Evolutionary conservation across 2,329 filamentous ascomycete species (phyloP).

Genomic region (Colletotrichum agaves): DNA sequence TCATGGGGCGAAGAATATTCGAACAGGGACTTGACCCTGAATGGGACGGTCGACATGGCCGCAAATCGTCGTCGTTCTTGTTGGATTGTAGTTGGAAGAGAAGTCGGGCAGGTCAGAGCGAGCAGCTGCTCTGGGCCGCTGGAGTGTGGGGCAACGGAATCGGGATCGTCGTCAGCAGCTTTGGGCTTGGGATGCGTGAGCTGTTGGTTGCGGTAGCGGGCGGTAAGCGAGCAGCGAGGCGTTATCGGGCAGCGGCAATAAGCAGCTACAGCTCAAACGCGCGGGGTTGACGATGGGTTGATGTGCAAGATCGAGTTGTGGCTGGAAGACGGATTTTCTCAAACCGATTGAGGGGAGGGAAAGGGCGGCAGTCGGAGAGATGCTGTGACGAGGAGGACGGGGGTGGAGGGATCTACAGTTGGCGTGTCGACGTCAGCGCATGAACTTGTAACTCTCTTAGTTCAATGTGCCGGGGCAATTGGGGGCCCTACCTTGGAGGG

Average conservation of each 20-base stretch:
- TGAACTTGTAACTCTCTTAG: constrained; percentile 45
- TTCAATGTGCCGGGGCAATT: constrained; percentile 34
- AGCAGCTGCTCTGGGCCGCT: constrained; percentile 21
- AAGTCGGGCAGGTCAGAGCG: constrained; percentile 33
- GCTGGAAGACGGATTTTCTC: constrained; percentile 6
- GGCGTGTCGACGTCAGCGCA: constrained; percentile 63
- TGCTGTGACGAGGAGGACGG: constrained; percentile 31
- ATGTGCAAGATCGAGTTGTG: constrained; percentile 6
- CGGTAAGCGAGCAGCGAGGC: constrained; percentile 11
- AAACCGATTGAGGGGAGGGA: constrained; percentile 16
- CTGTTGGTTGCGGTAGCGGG: constrained; percentile 27
- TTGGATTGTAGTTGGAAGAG: constrained; percentile 32
- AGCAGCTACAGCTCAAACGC: constrained; percentile 3
- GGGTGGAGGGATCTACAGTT: constrained; percentile 48
- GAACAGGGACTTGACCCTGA: constrained; percentile 96
- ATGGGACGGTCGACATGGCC: constrained; percentile 64
- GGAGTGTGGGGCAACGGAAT: constrained; percentile 35
- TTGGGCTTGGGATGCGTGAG: constrained; percentile 28
- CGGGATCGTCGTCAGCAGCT: constrained; percentile 38
- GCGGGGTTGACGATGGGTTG: constrained; percentile 9
- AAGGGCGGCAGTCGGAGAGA: constrained; percentile 10
- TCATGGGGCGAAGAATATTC: constrained; percentile 94
- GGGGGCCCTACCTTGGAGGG: constrained; percentile 32
- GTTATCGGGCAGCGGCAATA: constrained; percentile 1
- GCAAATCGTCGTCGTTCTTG: constrained; percentile 26